phyloP scores from a whole-genome alignment of 371 early-diverging fungal genomes.

The Mucor saturninus region DNA sequence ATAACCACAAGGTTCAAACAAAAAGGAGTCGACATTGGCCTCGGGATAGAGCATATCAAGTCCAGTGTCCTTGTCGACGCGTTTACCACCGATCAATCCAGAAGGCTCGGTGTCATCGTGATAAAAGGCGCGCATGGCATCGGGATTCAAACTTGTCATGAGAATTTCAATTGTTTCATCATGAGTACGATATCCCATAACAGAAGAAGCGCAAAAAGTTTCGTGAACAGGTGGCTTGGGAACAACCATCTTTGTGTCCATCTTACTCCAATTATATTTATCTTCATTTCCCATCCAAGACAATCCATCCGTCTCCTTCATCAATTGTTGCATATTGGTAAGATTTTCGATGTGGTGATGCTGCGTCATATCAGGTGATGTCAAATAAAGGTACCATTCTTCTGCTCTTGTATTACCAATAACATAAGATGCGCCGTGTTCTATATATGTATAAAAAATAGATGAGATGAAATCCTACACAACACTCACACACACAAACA shows the following conservation, averaged over 20 bases:
- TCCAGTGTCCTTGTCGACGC: slow-evolving; percentile 77
- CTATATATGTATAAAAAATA: slow-evolving; percentile 22
- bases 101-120: slow-evolving; percentile 51
- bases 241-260: neutral
- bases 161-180: slow-evolving; percentile 95
- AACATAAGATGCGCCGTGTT: slow-evolving; percentile 81
- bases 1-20: slow-evolving; percentile 95
- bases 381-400: slow-evolving; percentile 92
- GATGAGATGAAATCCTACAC: neutral
- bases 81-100: slow-evolving; percentile 64
- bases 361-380: slow-evolving; percentile 54
- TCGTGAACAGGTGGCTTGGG: slow-evolving; percentile 10
- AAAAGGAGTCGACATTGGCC: slow-evolving; percentile 80
- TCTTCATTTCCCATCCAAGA: slow-evolving; percentile 22
- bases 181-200: slow-evolving; percentile 40
- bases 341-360: slow-evolving; percentile 22
- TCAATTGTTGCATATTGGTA: slow-evolving; percentile 28
- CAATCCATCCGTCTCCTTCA: slow-evolving; percentile 33
- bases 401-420: slow-evolving; percentile 91
- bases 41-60: slow-evolving; percentile 79
- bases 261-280: slow-evolving; percentile 13
- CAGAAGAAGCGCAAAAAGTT: slow-evolving; percentile 9
- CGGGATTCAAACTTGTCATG: slow-evolving; percentile 89
- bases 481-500: neutral
- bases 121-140: slow-evolving; percentile 76